phyloP scores from a whole-genome alignment of 352 stramenopile species.

The Globisporangium middletonii region DNA sequence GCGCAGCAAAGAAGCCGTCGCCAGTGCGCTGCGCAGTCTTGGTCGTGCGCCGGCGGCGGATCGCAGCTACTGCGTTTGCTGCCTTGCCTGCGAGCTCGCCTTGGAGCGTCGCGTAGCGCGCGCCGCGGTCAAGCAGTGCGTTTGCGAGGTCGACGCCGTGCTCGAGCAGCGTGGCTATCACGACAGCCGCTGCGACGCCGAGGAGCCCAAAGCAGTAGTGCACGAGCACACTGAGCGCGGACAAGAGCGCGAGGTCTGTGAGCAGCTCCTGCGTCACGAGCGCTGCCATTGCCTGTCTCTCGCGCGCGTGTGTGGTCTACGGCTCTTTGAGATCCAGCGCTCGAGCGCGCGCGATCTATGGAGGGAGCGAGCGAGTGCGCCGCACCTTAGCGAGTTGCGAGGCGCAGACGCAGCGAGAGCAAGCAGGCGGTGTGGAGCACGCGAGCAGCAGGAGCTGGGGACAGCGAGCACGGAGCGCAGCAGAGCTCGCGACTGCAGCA shows the following conservation, averaged over 20 bases:
- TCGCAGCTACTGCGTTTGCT: neutral
- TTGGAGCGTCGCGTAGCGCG: neutral
- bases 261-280: constrained; percentile 29
- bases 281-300: neutral
- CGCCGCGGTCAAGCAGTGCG: neutral
- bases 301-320: too few relatives aligned
- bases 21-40: neutral
- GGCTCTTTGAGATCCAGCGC: too few relatives aligned
- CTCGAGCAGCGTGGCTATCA: constrained; percentile 31
- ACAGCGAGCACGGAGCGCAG: too few relatives aligned
- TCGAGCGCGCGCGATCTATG: too few relatives aligned
- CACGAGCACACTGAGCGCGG: constrained; percentile 46
- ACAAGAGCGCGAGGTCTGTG: constrained; percentile 50
- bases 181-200: constrained; percentile 33
- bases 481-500: too few relatives aligned
- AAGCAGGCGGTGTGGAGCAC: too few relatives aligned
- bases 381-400: too few relatives aligned
- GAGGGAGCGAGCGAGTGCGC: too few relatives aligned
- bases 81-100: constrained; percentile 6
- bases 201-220: constrained; percentile 61
- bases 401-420: too few relatives aligned
- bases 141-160: constrained; percentile 20
- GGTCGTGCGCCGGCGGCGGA: constrained; percentile 2
- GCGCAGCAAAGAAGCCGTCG: neutral
- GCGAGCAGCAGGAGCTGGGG: too few relatives aligned